A percentile compares a stretch with the other conserved stretches of the same genome.
Conservation (phyloP, 73 alveolate species). For the Paramecium sonneborni region DNA sequence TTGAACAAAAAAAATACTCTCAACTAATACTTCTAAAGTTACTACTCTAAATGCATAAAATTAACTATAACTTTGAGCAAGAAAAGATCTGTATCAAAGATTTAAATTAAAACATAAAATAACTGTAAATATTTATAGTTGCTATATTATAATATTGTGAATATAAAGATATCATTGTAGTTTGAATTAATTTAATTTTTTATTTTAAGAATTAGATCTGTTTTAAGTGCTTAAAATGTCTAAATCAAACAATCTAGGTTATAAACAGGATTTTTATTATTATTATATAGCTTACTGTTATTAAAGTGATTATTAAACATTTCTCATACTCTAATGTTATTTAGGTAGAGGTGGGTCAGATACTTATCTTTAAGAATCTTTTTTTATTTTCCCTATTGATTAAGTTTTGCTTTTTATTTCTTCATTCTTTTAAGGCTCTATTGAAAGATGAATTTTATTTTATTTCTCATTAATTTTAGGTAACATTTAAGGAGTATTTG, state of each 20-base stretch:
- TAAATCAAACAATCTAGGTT: neutral
- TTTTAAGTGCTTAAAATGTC: neutral
- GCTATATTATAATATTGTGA: neutral
- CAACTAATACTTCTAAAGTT: neutral
- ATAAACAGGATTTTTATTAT: neutral
- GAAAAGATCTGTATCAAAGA: neutral
- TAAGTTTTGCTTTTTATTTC: neutral
- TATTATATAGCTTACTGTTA: neutral
- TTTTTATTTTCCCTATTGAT: neutral
- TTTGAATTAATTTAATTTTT: neutral
- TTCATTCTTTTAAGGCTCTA: neutral
- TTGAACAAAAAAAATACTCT: too few species aligned
- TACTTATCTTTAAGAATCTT: neutral
- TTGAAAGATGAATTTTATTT: neutral
- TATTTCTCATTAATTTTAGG: neutral
- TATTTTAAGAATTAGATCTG: neutral
- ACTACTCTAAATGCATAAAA: neutral
- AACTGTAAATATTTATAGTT: neutral
- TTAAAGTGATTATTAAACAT: neutral
- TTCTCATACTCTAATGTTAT: neutral
- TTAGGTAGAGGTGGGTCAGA: neutral
- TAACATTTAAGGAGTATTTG: neutral
- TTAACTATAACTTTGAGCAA: neutral
- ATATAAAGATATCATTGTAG: neutral
- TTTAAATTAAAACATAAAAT: neutral